These are phyloP conservation scores for Marchantia polymorpha DNA, from an alignment of 225 moss, liverwort and hornwort genomes.

Conservation along the genomic window DNA sequence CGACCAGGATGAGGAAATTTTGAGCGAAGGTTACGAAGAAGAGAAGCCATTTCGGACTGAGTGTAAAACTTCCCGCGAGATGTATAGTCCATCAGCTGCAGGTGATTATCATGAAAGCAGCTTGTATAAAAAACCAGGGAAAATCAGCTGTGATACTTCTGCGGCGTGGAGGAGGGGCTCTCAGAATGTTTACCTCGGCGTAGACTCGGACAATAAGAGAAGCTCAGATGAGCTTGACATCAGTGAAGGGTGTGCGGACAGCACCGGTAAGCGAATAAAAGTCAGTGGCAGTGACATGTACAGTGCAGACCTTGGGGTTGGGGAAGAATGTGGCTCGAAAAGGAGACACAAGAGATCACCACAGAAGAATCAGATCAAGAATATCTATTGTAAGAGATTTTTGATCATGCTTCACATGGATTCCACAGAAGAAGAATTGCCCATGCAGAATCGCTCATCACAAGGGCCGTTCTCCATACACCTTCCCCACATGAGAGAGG, in stretches of 20 bases:
- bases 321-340: constrained; percentile 2
- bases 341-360: constrained; percentile 34
- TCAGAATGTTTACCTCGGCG: neutral
- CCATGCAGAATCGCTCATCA: constrained; percentile 37
- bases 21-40: constrained; percentile 3
- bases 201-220: constrained; percentile 1
- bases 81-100: constrained; percentile 6
- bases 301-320: neutral
- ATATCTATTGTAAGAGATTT: constrained; percentile 33
- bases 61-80: constrained; percentile 27
- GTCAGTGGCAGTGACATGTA: neutral
- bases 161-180: neutral
- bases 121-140: neutral
- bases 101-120: neutral
- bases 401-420: constrained; percentile 23
- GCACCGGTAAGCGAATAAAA: neutral
- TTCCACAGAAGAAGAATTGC: constrained; percentile 33
- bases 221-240: neutral
- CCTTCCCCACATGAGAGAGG: constrained; percentile 31
- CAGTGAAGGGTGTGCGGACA: neutral
- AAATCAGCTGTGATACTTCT: neutral
- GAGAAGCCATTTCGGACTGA: constrained; percentile 26
- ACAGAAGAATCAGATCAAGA: constrained; percentile 22
- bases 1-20: constrained; percentile 1
- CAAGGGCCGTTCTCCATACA: constrained; percentile 38